These are phyloP conservation scores for Boletus barrowsii DNA, from an alignment of 768 basidiomycete species.

Conservation along the genomic window DNA sequence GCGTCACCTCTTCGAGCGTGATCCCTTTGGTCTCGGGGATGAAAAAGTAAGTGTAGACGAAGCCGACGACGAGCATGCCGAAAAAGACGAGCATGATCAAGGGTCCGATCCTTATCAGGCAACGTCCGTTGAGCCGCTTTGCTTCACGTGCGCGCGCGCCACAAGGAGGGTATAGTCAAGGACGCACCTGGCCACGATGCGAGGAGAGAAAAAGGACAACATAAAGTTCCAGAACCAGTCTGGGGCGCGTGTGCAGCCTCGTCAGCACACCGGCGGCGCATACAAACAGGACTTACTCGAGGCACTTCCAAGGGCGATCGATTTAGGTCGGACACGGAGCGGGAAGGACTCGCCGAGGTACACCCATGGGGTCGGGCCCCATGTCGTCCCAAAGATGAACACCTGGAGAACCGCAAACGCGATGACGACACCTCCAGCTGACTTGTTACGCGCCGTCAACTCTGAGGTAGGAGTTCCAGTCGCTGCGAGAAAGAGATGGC, in stretches of 20 bases:
- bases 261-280: slow-evolving; percentile 4
- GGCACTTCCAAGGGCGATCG: slow-evolving; percentile 71
- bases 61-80: slow-evolving; percentile 67
- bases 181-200: slow-evolving; percentile 53
- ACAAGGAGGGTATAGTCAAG: background rate
- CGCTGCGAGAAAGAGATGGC: slow-evolving; percentile 64
- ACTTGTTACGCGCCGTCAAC: slow-evolving; percentile 54
- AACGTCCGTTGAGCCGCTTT: background rate
- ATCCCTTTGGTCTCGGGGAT: slow-evolving; percentile 83
- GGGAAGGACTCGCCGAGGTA: slow-evolving; percentile 82
- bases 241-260: slow-evolving; percentile 6
- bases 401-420: slow-evolving; percentile 79
- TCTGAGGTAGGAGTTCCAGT: slow-evolving; percentile 42
- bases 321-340: slow-evolving; percentile 72
- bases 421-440: slow-evolving; percentile 65
- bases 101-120: slow-evolving; percentile 54
- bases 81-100: slow-evolving; percentile 76
- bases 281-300: slow-evolving; percentile 34
- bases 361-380: slow-evolving; percentile 77
- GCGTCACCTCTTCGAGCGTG: slow-evolving; percentile 53
- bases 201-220: slow-evolving; percentile 67
- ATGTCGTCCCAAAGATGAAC: slow-evolving; percentile 67
- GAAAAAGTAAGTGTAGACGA: slow-evolving; percentile 68
- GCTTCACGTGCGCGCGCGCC: background rate
- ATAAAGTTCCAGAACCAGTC: slow-evolving; percentile 78